phyloP scores from a whole-genome alignment of 306 rosid species.

The Citrullus amarus region DNA sequence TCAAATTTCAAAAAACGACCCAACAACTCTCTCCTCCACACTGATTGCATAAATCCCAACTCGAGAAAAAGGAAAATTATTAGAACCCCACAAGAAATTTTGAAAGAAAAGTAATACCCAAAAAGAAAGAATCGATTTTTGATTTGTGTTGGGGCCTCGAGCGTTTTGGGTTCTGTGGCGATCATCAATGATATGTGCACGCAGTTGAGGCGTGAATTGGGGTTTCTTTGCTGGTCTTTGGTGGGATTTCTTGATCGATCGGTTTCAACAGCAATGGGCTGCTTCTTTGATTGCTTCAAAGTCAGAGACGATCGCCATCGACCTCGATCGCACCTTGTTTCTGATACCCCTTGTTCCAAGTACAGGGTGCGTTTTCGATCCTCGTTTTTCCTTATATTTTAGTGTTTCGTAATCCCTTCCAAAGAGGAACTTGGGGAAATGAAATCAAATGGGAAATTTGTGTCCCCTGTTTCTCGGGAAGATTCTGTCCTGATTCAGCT shows the following conservation, averaged over 20 bases:
- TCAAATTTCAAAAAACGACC: constrained; percentile 65
- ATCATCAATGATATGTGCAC: constrained; percentile 47
- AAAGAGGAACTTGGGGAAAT: background rate
- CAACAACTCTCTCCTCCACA: constrained; percentile 24
- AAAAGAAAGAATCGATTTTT: background rate
- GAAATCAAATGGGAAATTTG: background rate
- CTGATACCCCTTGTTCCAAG: constrained; percentile 26
- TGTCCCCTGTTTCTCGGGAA: background rate
- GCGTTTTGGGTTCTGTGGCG: background rate
- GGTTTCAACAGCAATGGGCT: constrained; percentile 58
- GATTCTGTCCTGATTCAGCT: background rate
- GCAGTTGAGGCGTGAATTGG: constrained; percentile 29
- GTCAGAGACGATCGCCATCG: constrained; percentile 36
- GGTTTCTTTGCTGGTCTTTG: constrained; percentile 31
- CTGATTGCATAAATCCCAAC: constrained; percentile 11
- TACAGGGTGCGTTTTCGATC: constrained; percentile 19
- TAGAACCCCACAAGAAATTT: constrained; percentile 12
- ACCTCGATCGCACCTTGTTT: constrained; percentile 20
- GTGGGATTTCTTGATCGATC: constrained; percentile 54
- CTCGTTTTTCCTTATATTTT: background rate
- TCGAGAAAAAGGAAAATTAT: background rate
- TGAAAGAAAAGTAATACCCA: constrained; percentile 10
- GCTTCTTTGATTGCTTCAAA: constrained; percentile 74
- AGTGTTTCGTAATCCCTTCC: background rate
- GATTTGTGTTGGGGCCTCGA: background rate